These are phyloP conservation scores for Termitomyces sp. DNA, from an alignment of 768 basidiomycete genomes.

Conservation along the genomic window DNA sequence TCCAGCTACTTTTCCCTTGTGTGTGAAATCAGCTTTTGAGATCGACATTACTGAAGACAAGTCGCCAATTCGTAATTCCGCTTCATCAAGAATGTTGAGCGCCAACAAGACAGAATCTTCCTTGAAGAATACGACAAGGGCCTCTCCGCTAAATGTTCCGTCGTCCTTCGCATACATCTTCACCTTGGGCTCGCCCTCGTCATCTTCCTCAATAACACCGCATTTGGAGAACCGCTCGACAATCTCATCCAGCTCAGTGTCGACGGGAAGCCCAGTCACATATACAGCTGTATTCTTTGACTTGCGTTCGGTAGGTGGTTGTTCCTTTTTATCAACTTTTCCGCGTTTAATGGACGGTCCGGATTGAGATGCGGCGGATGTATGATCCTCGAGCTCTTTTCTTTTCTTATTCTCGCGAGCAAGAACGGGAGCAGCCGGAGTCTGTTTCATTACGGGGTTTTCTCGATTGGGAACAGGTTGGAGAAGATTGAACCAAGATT, in stretches of 20 bases:
- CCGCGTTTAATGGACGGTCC: slow-evolving; percentile 69
- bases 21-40: slow-evolving; percentile 72
- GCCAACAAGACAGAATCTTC: slow-evolving; percentile 92
- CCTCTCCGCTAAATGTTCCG: slow-evolving; percentile 90
- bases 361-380: slow-evolving; percentile 44
- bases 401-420: slow-evolving; percentile 80
- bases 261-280: slow-evolving; percentile 78
- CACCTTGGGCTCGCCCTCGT: slow-evolving; percentile 87
- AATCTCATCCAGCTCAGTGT: slow-evolving; percentile 73
- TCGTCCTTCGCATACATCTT: slow-evolving; percentile 92
- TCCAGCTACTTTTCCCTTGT: slow-evolving; percentile 53
- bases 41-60: slow-evolving; percentile 72
- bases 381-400: slow-evolving; percentile 72
- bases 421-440: slow-evolving; percentile 83
- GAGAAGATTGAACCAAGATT: slow-evolving; percentile 26
- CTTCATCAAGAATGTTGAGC: slow-evolving; percentile 83
- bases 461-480: slow-evolving; percentile 5
- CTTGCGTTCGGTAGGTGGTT: slow-evolving; percentile 48
- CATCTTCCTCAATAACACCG: slow-evolving; percentile 91
- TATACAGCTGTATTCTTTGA: slow-evolving; percentile 95
- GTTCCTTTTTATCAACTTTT: slow-evolving; percentile 52
- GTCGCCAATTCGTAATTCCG: slow-evolving; percentile 84
- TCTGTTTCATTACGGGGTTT: slow-evolving; percentile 39
- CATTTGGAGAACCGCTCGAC: slow-evolving; percentile 87
- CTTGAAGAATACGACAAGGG: slow-evolving; percentile 95